A percentile compares a stretch with the other conserved stretches of the same genome.
Evolutionary conservation across 2,329 filamentous ascomycete genomes (phyloP).

Genomic region (Diaporthe nobilis): DNA sequence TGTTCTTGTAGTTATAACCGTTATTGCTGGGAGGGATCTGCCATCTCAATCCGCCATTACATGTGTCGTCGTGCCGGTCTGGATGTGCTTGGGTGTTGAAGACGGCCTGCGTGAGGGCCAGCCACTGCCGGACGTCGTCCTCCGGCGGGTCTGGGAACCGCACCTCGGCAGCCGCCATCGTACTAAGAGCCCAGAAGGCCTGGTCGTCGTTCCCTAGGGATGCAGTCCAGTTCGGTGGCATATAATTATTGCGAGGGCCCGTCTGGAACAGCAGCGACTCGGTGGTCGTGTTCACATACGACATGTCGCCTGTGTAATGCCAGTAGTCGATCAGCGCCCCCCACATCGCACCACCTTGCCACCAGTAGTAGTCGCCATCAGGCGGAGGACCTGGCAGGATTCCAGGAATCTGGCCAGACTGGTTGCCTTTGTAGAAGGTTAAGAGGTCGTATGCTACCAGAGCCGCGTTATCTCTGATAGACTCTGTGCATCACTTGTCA

Average conservation of each 20-base stretch:
- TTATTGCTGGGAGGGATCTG: conserved; percentile 74
- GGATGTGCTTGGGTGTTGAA: conserved; percentile 70
- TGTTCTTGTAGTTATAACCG: conserved; percentile 74
- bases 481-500: conserved; percentile 23
- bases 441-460: conserved; percentile 52
- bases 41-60: conserved; percentile 71
- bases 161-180: conserved; percentile 67
- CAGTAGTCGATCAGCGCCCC: conserved; percentile 75
- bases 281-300: conserved; percentile 64
- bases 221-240: conserved; percentile 50
- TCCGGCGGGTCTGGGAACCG: conserved; percentile 68
- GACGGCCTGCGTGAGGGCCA: conserved; percentile 70
- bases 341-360: conserved; percentile 75
- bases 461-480: conserved; percentile 37
- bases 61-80: conserved; percentile 73
- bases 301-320: conserved; percentile 71
- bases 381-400: conserved; percentile 64
- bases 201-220: conserved; percentile 73
- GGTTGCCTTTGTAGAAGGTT: conserved; percentile 60
- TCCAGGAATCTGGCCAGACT: conserved; percentile 59
- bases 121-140: conserved; percentile 61
- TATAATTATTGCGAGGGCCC: conserved; percentile 45
- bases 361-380: conserved; percentile 72
- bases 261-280: conserved; percentile 49
- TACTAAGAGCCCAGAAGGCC: conserved; percentile 75